These are phyloP conservation scores for Cadophora sp. DNA, from an alignment of 2,329 filamentous ascomycete genomes.

Conservation along the genomic window DNA sequence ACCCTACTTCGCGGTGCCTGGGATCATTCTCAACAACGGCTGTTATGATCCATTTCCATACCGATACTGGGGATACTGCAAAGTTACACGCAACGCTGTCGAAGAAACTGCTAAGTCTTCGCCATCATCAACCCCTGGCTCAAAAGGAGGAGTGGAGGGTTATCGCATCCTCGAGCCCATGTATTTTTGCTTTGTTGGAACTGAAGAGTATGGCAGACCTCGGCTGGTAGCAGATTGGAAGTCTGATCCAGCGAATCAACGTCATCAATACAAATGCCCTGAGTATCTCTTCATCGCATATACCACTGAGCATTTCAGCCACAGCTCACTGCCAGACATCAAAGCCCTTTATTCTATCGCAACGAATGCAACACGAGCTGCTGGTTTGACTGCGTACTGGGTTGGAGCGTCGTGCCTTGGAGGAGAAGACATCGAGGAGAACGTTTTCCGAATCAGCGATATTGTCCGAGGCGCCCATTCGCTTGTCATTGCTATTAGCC, in stretches of 20 bases:
- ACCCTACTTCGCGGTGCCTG: neutral
- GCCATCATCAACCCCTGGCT: neutral
- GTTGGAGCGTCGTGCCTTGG: constrained; percentile 22
- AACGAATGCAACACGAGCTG: neutral
- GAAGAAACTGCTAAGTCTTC: neutral
- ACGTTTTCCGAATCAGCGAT: constrained; percentile 33
- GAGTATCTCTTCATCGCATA: constrained; percentile 25
- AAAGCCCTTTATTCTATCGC: neutral
- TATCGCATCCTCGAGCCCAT: constrained; percentile 4
- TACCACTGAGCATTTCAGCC: constrained; percentile 20
- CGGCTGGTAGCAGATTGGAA: neutral
- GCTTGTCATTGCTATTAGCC: constrained; percentile 15
- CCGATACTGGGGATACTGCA: constrained; percentile 20
- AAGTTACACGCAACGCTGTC: constrained; percentile 1
- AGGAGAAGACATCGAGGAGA: constrained; percentile 26
- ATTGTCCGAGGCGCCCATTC: constrained; percentile 28
- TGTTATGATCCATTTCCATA: constrained; percentile 14
- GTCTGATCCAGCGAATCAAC: constrained; percentile 6
- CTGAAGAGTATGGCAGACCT: neutral
- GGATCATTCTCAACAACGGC: neutral
- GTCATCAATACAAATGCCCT: neutral
- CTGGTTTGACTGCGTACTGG: constrained; percentile 23
- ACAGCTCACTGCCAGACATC: neutral
- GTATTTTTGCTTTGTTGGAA: neutral
- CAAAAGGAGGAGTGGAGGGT: neutral